Evolutionary conservation across 495 filamentous ascomycete genomes (phyloP).

Genomic region (Aspergillus egyptiacus): DNA sequence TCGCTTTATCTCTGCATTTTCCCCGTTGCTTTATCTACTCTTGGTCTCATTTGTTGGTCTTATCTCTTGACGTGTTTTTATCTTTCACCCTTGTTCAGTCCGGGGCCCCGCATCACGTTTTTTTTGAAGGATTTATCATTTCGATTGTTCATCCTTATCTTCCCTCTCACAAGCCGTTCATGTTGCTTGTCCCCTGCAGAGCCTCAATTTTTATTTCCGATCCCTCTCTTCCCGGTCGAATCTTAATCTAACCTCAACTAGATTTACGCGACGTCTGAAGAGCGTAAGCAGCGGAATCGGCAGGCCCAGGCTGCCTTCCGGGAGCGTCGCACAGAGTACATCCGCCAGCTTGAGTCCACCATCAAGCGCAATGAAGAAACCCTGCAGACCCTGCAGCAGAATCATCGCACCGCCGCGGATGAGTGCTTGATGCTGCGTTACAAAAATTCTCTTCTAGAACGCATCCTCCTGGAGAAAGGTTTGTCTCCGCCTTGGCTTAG

Average conservation of each 20-base stretch:
- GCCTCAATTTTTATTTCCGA: constrained; percentile 19
- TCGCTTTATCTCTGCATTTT: constrained; percentile 7
- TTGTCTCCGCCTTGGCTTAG: constrained; percentile 14
- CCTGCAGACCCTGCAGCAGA: constrained; percentile 84
- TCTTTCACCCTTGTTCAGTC: constrained; percentile 11
- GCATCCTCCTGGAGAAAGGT: constrained; percentile 96
- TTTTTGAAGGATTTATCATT: constrained; percentile 25
- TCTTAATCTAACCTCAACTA: constrained; percentile 29
- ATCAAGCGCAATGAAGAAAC: constrained; percentile 97
- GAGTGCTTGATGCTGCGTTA: constrained; percentile 98
- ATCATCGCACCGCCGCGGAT: constrained; percentile 89
- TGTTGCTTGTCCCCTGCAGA: constrained; percentile 2
- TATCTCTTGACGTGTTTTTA: constrained; percentile 8
- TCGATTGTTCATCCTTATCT: constrained; percentile 18
- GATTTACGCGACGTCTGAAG: constrained; percentile 98
- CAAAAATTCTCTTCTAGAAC: constrained; percentile 93
- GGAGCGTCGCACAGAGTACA: constrained; percentile 95
- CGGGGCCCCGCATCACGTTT: constrained; percentile 26
- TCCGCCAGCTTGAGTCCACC: constrained; percentile 95
- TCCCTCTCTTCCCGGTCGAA: constrained; percentile 25
- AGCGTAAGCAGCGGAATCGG: constrained; percentile 94
- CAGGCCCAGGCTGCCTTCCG: constrained; percentile 97
- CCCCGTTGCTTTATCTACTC: constrained; percentile 14
- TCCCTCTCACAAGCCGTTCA: constrained; percentile 9
- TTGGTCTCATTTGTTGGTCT: constrained; percentile 15